Conservation (phyloP, 306 rosid genomes). For the Sechiopsis laciniata region DNA sequence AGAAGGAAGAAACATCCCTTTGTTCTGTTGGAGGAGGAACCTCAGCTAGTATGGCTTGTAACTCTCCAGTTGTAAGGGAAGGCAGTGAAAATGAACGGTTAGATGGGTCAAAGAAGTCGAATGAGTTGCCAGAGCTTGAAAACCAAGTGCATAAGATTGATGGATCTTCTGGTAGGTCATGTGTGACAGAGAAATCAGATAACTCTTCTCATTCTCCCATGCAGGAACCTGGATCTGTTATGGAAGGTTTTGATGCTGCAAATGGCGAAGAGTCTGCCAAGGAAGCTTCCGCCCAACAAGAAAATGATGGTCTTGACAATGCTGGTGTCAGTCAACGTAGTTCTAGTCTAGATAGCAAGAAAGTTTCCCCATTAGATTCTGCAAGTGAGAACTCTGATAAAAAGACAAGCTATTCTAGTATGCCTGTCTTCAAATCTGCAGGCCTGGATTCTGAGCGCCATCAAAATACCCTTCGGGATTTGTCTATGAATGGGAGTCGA, state of each 20-base stretch:
- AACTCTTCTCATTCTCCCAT: slow-evolving; percentile 26
- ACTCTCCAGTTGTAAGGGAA: slow-evolving; percentile 31
- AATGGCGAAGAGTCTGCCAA: slow-evolving; percentile 29
- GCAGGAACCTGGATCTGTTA: slow-evolving; percentile 36
- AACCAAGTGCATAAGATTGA: slow-evolving; percentile 35
- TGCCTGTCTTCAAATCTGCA: slow-evolving; percentile 28
- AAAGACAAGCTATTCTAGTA: slow-evolving; percentile 33
- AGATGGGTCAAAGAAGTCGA: slow-evolving; percentile 28
- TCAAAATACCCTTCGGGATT: slow-evolving; percentile 39
- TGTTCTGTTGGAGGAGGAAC: slow-evolving; percentile 27
- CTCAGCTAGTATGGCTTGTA: slow-evolving; percentile 30
- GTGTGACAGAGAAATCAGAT: slow-evolving; percentile 34
- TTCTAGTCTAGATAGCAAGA: slow-evolving; percentile 24
- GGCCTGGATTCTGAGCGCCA: slow-evolving; percentile 37
- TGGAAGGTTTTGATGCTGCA: slow-evolving; percentile 36
- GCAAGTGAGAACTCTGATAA: slow-evolving; percentile 38
- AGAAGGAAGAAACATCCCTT: slow-evolving; percentile 33
- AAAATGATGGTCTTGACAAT: slow-evolving; percentile 32
- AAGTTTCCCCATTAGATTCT: slow-evolving; percentile 39
- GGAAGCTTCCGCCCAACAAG: slow-evolving; percentile 36
- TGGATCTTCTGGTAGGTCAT: slow-evolving; percentile 34
- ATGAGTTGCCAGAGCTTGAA: slow-evolving; percentile 42
- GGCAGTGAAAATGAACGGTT: slow-evolving; percentile 34
- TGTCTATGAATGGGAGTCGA: slow-evolving; percentile 33
- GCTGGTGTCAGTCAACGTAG: slow-evolving; percentile 28